Evolutionary conservation across 1,284 basidiomycete species (phyloP).

Genomic region (Trametes versicolor): DNA sequence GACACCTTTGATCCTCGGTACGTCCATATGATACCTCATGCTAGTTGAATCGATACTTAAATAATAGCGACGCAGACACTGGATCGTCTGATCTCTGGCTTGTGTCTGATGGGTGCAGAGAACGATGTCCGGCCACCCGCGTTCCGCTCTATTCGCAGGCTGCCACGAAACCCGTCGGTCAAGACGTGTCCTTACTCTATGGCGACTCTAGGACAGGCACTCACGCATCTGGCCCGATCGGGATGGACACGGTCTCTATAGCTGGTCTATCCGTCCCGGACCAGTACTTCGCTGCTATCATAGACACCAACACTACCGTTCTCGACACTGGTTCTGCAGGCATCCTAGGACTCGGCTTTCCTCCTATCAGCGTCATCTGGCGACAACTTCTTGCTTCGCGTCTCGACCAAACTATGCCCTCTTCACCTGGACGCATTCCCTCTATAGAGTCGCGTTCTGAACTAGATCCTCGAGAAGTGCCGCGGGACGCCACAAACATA

Average conservation of each 20-base stretch:
- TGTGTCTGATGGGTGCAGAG: conserved; percentile 45
- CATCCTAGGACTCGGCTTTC: conserved; percentile 52
- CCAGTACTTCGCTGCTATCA: conserved; percentile 49
- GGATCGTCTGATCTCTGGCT: conserved; percentile 53
- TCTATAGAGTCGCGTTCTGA: conserved; percentile 4
- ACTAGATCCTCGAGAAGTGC: conserved; percentile 15
- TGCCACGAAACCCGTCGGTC: conserved; percentile 37
- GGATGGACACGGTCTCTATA: conserved; percentile 46
- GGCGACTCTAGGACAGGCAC: conserved; percentile 52
- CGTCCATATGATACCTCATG: background rate
- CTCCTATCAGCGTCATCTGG: conserved; percentile 44
- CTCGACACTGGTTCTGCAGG: conserved; percentile 47
- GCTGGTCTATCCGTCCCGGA: conserved; percentile 43
- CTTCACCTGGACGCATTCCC: conserved; percentile 14
- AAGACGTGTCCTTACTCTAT: conserved; percentile 43
- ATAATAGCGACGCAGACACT: conserved; percentile 41
- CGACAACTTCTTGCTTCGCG: conserved; percentile 36
- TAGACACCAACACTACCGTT: conserved; percentile 48
- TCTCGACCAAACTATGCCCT: conserved; percentile 15
- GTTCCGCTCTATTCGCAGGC: conserved; percentile 44
- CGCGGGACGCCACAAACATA: conserved; percentile 18
- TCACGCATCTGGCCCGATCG: conserved; percentile 47
- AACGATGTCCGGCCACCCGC: conserved; percentile 32
- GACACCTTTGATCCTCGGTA: conserved; percentile 45
- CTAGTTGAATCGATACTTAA: background rate